Base-by-base conservation (phyloP, 495 filamentous ascomycete genomes). In the Penicillium bialowiezense region DNA sequence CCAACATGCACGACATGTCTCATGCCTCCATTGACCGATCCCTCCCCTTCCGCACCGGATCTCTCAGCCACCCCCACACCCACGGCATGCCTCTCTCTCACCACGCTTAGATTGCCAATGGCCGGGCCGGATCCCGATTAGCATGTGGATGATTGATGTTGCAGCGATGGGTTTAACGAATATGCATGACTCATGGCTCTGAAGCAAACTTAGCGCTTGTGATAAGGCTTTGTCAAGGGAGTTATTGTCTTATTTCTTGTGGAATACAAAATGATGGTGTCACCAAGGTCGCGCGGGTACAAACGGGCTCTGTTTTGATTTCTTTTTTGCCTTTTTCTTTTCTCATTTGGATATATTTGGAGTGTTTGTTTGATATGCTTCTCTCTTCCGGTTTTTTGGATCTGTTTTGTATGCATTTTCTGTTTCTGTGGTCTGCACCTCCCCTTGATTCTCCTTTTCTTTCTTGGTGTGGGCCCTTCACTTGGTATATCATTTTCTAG, bases 11-110 rank as follows among this genome's bases (percentile, higher is more conserved):
- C 6, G 66, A 68, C n/a, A 54, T 72, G 35, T 43, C 65, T 10
- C 59, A 65, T 23, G 64, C 64, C 8, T 28, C 56, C 1, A 34
- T 58, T 17, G 39, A 40, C 36, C 42, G 61, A 20, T 44, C 50
- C n/a, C 20, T 58, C 9, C 53, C 62, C 28, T 67, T 70, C 53
- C 67, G 67, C 42, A 65, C 64, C 3, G 68, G 64, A 12, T 70
- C 61, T 0, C 34, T 70, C 15, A 60, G 64, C 13, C 71, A 68
- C 47, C 61, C 62, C 9, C 54, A 69, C 44, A 59, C 60, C 9
- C 52, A 69, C 24, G 59, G 62, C 17, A 14, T 62, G 47, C 54
- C 59, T 28, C 47, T 62, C 18, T 50, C 56, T 28, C 61, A 66
- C 50, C 43, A 28, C 33, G 52, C 52, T 28, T 64, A 58, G 54